A percentile compares a stretch with the other conserved stretches of the same genome.
Conservation (phyloP, 306 rosid species). For the Lagenaria siceraria region DNA sequence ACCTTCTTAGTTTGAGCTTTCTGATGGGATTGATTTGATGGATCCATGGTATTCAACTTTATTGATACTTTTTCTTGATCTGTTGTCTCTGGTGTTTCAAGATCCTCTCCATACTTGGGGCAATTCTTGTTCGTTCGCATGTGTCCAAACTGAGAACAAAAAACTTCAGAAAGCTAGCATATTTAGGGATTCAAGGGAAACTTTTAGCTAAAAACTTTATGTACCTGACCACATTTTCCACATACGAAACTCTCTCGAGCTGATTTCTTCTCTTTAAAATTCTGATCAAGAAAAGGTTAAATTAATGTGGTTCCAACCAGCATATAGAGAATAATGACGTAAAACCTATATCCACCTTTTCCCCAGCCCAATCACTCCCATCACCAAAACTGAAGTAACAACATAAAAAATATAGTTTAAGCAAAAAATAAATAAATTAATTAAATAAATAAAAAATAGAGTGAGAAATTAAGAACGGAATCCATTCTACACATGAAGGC, state of each 20-base stretch:
- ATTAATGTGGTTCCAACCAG: conserved; percentile 10
- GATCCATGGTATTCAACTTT: conserved; percentile 46
- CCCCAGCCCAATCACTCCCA: background rate
- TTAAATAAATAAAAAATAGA: too few species aligned
- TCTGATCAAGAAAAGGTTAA: conserved; percentile 32
- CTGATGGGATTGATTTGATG: conserved; percentile 45
- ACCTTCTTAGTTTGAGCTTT: conserved; percentile 54
- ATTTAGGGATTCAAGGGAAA: background rate
- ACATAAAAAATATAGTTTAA: background rate
- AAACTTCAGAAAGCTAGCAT: background rate
- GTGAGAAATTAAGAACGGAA: background rate
- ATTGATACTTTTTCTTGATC: conserved; percentile 52
- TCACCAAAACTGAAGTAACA: background rate
- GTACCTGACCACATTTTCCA: conserved; percentile 96
- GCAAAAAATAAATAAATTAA: background rate
- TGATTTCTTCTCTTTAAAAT: conserved; percentile 81
- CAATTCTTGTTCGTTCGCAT: conserved; percentile 98
- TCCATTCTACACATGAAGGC: background rate
- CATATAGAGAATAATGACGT: background rate
- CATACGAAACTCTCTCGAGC: conserved; percentile 83
- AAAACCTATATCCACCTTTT: background rate
- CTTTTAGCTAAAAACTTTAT: conserved; percentile 2
- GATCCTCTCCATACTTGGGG: conserved; percentile 89
- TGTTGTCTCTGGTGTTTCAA: conserved; percentile 47
- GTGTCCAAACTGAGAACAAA: conserved; percentile 56